Conservation (phyloP, 2,329 filamentous ascomycete genomes). For the Penicillium paneum region DNA sequence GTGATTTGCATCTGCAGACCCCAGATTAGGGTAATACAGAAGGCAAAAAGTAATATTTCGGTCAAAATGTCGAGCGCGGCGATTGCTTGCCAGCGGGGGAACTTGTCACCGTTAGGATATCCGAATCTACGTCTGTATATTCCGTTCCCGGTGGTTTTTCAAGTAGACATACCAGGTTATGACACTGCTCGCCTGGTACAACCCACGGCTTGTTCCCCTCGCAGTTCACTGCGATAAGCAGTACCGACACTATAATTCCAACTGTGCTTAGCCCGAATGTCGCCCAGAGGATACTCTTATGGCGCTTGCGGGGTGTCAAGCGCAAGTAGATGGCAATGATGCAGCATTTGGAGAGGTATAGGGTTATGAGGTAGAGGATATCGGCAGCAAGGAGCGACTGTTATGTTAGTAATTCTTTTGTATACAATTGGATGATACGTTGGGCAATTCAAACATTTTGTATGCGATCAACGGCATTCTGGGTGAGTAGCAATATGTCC, state of each 20-base stretch:
- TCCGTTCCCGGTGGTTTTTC: background rate
- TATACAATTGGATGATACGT: background rate
- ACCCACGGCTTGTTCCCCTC: background rate
- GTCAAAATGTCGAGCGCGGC: background rate
- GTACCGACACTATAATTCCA: background rate
- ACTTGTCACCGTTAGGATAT: background rate
- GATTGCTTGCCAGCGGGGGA: background rate
- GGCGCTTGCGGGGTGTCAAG: background rate
- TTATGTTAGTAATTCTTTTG: background rate
- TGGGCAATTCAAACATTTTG: background rate
- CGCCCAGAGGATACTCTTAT: background rate
- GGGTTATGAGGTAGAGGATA: background rate
- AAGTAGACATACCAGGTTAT: background rate
- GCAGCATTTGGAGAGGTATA: background rate
- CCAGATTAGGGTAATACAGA: background rate
- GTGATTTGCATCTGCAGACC: background rate
- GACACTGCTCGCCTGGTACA: background rate
- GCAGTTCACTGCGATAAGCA: background rate
- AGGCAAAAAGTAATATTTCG: background rate
- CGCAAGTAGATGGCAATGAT: background rate
- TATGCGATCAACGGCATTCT: background rate
- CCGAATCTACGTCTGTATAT: background rate
- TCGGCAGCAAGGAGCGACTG: background rate
- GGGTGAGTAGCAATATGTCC: background rate
- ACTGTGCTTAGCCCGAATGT: background rate